Evolutionary conservation across 352 stramenopile genomes (phyloP), one percentile per base, ranked within the genome.

Genomic region (Ochromonadaceae sp.): DNA sequence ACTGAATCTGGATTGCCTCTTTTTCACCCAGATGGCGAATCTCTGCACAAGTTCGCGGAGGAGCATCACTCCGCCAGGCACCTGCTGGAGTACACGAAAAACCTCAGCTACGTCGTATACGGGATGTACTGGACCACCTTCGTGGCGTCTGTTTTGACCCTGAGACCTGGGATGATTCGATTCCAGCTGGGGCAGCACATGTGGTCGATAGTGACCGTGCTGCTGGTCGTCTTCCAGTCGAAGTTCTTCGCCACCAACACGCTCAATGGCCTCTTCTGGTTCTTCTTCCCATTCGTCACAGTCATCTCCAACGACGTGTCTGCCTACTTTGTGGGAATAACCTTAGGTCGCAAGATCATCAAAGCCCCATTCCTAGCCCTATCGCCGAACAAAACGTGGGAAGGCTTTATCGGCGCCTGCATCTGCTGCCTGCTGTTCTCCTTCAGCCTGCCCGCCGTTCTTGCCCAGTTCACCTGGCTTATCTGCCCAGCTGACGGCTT

Each of bases 351-450:
- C 15, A 90, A 88, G 67, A 86, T 99, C 65, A 92, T 99, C 69
- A 90, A 91, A 69, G 76, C 82, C 48, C 72, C 76, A 14, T 88
- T 93, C 56, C 80, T 91, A 0, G 53, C 67, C 39, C 81, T 99
- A 50, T 96, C 85, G 35, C 93, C 93, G 20, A 98, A 98, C 73
- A 99, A 99, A 76, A 99, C 91, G 4, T 98, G 91, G 92, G 95
- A 99, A 70, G 93, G 93, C 1, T 98, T 98, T 66, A 90, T 97
- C 31, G 92, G 92, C 36, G 93, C 88, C 9, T 88, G 90, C 38
- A 65, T 98, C 26, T 95, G 87, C 71, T 99, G 92, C 25, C 76
- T 98, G 41, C 74, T 96, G 35, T 79, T 90, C 28, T 90, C 82
- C 56, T 76, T 79, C 59, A 90, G 84, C 65, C 76, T 97, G 47